Percentiles rank a stretch among this genome's conserved stretches.
Conservation (phyloP, 2,329 filamentous ascomycete species). For the Setomelanomma holmii region DNA sequence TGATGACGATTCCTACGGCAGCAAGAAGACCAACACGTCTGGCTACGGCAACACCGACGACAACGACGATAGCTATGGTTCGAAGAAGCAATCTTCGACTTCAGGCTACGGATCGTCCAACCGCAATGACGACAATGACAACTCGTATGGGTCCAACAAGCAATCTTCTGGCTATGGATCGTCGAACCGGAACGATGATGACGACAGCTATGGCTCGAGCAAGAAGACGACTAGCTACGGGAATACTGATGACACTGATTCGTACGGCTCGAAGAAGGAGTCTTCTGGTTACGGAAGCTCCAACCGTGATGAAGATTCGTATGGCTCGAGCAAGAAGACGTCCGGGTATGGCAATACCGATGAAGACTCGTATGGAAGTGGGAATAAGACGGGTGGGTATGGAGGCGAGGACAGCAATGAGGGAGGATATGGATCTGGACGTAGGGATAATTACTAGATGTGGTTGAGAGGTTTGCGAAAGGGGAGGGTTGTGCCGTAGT, state of each 20-base stretch:
- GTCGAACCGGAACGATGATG: constrained; percentile 1
- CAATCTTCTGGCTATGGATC: constrained; percentile 6
- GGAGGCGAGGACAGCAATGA: not conserved
- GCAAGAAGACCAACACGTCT: not conserved
- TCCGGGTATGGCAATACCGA: constrained; percentile 8
- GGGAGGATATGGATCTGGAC: not conserved
- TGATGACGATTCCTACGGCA: not conserved
- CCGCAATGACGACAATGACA: constrained; percentile 4
- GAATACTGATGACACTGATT: not conserved
- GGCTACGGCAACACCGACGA: constrained; percentile 7
- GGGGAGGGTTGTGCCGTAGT: too few relatives aligned
- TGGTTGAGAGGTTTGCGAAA: too few relatives aligned
- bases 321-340: constrained; percentile 7
- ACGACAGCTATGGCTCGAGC: not conserved
- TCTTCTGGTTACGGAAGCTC: constrained; percentile 8
- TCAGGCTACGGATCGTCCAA: constrained; percentile 10
- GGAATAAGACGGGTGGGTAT: constrained; percentile 14
- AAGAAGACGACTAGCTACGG: not conserved
- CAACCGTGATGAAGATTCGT: constrained; percentile 8
- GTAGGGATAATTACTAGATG: not conserved
- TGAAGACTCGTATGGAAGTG: constrained; percentile 5
- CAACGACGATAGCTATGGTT: constrained; percentile 11
- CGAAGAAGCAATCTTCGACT: constrained; percentile 7
- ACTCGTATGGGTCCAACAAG: constrained; percentile 9
- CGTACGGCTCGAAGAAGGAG: constrained; percentile 8